A percentile compares a stretch with the other conserved stretches of the same genome.
phyloP scores from a whole-genome alignment of 768 basidiomycete species.

The Auricularia cornea region DNA sequence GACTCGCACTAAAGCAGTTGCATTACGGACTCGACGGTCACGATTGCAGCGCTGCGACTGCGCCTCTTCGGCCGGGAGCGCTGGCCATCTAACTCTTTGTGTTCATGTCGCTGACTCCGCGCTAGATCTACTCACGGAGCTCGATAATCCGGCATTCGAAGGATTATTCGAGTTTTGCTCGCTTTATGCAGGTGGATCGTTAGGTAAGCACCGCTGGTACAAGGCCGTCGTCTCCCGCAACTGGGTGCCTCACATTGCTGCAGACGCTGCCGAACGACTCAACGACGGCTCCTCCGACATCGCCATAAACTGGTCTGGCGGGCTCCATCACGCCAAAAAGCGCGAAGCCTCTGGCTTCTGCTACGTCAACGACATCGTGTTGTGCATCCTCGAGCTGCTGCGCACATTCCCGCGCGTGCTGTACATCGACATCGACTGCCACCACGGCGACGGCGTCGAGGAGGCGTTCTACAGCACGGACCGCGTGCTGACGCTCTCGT shows the following conservation, averaged over 20 bases:
- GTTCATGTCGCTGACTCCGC: background rate
- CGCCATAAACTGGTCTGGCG: constrained; percentile 96
- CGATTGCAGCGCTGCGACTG: too few relatives aligned
- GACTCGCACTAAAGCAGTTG: too few relatives aligned
- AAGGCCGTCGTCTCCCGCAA: too few relatives aligned
- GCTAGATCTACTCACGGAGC: constrained; percentile 59
- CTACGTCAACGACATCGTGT: constrained; percentile 97
- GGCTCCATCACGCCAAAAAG: constrained; percentile 99
- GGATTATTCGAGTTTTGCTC: constrained; percentile 96
- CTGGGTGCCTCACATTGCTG: too few relatives aligned
- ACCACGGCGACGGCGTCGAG: constrained; percentile 98
- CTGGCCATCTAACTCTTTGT: too few relatives aligned
- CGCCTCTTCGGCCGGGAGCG: background rate
- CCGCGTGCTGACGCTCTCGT: constrained; percentile 93
- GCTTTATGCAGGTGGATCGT: constrained; percentile 91
- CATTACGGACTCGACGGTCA: too few relatives aligned
- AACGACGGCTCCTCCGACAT: constrained; percentile 72
- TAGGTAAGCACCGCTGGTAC: too few relatives aligned
- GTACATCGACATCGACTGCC: constrained; percentile 97
- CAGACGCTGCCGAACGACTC: constrained; percentile 75
- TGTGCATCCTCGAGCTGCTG: constrained; percentile 89
- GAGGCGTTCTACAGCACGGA: constrained; percentile 98
- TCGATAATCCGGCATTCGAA: constrained; percentile 92
- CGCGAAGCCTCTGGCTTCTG: constrained; percentile 97
- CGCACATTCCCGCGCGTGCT: constrained; percentile 78